Conservation (phyloP, 768 basidiomycete genomes). For the Mycena epipterygia region DNA sequence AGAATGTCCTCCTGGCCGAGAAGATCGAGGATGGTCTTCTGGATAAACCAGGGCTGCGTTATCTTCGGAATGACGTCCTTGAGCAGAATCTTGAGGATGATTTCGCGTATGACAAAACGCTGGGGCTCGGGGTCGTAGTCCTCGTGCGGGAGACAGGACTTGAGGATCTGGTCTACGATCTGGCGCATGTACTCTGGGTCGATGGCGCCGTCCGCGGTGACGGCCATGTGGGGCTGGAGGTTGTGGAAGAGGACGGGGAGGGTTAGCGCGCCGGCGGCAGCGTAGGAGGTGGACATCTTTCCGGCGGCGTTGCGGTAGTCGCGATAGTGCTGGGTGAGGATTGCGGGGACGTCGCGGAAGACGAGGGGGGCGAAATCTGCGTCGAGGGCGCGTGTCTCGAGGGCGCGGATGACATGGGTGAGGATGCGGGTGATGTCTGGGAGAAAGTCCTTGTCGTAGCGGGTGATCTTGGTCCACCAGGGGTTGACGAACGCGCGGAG, state of each 20-base stretch:
- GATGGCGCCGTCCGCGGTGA: slow-evolving; percentile 73
- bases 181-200: slow-evolving; percentile 87
- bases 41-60: slow-evolving; percentile 93
- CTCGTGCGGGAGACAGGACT: slow-evolving; percentile 77
- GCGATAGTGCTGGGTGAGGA: slow-evolving; percentile 81
- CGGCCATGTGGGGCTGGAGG: slow-evolving; percentile 87
- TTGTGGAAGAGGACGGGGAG: slow-evolving; percentile 82
- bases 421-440: slow-evolving; percentile 77
- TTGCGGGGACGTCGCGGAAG: slow-evolving; percentile 70
- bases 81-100: slow-evolving; percentile 83
- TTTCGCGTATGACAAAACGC: slow-evolving; percentile 87
- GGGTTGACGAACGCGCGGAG: slow-evolving; percentile 84
- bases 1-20: slow-evolving; percentile 62
- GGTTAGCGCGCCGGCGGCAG: slow-evolving; percentile 72
- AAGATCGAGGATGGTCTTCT: slow-evolving; percentile 74
- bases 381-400: slow-evolving; percentile 70
- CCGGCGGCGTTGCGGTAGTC: slow-evolving; percentile 81
- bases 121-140: slow-evolving; percentile 86
- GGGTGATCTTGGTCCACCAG: slow-evolving; percentile 89
- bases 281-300: slow-evolving; percentile 79
- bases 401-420: slow-evolving; percentile 65
- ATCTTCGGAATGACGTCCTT: slow-evolving; percentile 77
- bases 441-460: slow-evolving; percentile 87
- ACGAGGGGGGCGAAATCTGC: slow-evolving; percentile 74
- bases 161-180: slow-evolving; percentile 82